Evolutionary conservation across 192 early-diverging fungal genomes (phyloP), one percentile per base, ranked within the genome.

Genomic region (Coemansia brasiliensis): DNA sequence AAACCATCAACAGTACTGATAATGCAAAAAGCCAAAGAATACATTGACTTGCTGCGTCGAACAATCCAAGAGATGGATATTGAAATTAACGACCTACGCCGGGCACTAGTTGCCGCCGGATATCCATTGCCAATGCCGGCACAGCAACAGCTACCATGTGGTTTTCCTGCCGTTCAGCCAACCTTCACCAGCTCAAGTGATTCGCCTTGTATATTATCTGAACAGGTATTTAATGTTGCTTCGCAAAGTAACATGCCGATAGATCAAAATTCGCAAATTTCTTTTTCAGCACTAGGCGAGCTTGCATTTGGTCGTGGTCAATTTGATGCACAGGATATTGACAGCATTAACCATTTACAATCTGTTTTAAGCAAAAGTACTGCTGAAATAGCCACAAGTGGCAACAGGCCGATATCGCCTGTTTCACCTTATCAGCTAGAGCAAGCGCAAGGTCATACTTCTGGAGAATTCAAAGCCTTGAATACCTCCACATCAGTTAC

Each of bases 11-110:
- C 80, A 0, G 80, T 82, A 7, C 59, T 77, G 22, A 82, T 82
- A 52, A 82, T 82, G 80, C 74, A 77, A 69, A 82, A 82, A 26
- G 66, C 80, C 3, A 77, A 77, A 25, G 80, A 82, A 17, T 82
- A 82, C 16, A 82, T 82, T 39, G 74, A 77, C 46, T 41, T 74
- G 27, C 55, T 82, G 18, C 74, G 74, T 16, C 51, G 66, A 27
- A 69, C 69, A 4, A 73, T 82, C 25, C 74, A 69, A 35, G 67
- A 72, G 44, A 69, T 82, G 67, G 80, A 82, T 39, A 54, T 67
- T 1, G 80, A 82, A 52, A 70, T 73, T 41, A 76, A 73, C 45
- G 68, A 72, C 38, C 43, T 82, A 25, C 80, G 80, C 40, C 55
- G 74, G 42, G 76, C 70, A 26, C 70, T 79, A 15, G 63, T 79